Evolutionary conservation across 768 basidiomycete genomes (phyloP), one percentile per base, ranked within the genome.

Genomic region (Suillus paluster): DNA sequence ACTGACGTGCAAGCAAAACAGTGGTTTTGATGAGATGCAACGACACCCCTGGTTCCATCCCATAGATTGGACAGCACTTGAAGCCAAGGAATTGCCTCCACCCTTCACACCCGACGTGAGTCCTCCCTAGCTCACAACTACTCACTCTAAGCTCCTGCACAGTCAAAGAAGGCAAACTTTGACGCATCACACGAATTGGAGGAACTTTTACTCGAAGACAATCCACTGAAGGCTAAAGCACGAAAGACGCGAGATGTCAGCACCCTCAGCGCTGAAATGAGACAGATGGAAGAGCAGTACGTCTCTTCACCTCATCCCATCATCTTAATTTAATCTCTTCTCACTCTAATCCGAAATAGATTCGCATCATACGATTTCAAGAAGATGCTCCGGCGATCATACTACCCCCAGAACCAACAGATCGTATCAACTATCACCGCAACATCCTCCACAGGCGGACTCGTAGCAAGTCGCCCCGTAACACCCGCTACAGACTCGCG

Each of bases 131-230:
- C 33, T 49, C 62, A 46, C 50, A 17, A 9, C 0, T 6, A 54
- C 38, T 3, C 33, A 14, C 38, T 30, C 36, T 39, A 50, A 56
- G 15, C n/a, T 34, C n/a, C n/a, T 57, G 14, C 52, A 14, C 70
- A 99, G 96, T 89, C 90, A n/a, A 99, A 98, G 80, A 97, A 97
- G 77, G 95, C 97, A 34, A 98, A 99, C 75, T 99, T 99, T 72
- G 97, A 99, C 72, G 96, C 97, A 30, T 98, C 97, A 14, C 96
- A 99, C 71, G 97, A 99, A 76, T 79, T 99, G 39, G 97, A 99
- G 71, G 97, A 99, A 77, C 82, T 99, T 23, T 76, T 99, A 12
- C 78, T 99, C 19, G 97, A 99, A 76, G 96, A 98, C 72, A 98
- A 99, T 68, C 97, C 97, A 46, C 81, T 99, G 59, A 98, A 98